Evolutionary conservation across 345 rosid species (phyloP).

Genomic region (Euphorbia tirucalli): DNA sequence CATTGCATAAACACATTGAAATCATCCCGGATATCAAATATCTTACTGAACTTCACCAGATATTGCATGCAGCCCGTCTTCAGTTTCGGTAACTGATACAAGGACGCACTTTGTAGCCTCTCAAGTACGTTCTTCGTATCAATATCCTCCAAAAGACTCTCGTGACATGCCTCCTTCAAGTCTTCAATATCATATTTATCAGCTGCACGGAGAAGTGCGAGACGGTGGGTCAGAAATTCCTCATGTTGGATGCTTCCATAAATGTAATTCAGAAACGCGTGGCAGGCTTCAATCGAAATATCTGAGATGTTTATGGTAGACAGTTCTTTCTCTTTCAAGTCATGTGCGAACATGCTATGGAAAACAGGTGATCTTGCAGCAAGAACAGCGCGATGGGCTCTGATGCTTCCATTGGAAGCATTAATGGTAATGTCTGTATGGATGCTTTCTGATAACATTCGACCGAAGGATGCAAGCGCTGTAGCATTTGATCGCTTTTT

Average conservation of each 20-base stretch:
- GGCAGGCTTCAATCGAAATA: conserved; percentile 80
- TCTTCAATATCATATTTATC: conserved; percentile 81
- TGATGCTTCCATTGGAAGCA: conserved; percentile 77
- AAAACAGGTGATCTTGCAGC: conserved; percentile 94
- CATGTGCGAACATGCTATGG: conserved; percentile 75
- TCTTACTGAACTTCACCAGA: conserved; percentile 93
- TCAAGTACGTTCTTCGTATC: conserved; percentile 76
- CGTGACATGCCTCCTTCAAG: conserved; percentile 81
- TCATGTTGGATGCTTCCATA: conserved; percentile 72
- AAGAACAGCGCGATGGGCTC: conserved; percentile 86
- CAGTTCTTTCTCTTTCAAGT: conserved; percentile 86
- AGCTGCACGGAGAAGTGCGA: conserved; percentile 74
- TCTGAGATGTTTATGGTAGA: conserved; percentile 71
- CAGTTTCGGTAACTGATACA: conserved; percentile 63
- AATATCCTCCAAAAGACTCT: conserved; percentile 80
- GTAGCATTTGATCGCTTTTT: conserved; percentile 46
- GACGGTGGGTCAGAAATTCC: conserved; percentile 69
- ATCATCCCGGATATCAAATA: conserved; percentile 82
- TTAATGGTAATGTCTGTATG: conserved; percentile 74
- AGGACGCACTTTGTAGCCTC: conserved; percentile 76
- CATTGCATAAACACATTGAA: conserved; percentile 63
- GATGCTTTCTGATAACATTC: conserved; percentile 85
- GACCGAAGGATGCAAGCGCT: conserved; percentile 60
- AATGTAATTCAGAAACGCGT: conserved; percentile 69
- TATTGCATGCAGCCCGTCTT: conserved; percentile 76